Conservation (phyloP, 1,139 yeast species). For the Candida mesenterica region DNA sequence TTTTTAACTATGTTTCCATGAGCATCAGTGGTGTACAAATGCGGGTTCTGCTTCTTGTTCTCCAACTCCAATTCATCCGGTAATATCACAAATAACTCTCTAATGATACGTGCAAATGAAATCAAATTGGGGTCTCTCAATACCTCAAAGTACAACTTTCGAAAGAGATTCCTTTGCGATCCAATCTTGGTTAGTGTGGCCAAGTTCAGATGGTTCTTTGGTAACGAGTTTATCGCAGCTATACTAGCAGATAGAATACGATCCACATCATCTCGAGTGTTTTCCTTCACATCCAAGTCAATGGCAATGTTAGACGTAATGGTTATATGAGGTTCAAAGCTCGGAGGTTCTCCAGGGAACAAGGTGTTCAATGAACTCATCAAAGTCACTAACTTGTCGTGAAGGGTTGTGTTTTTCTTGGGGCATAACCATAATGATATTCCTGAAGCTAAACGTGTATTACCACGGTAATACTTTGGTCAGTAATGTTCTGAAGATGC, state of each 20-base stretch:
- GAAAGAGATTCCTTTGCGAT: slow-evolving; percentile 33
- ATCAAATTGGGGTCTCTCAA: slow-evolving; percentile 55
- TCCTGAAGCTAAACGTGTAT: slow-evolving; percentile 27
- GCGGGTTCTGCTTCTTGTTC: slow-evolving; percentile 38
- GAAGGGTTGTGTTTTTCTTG: slow-evolving; percentile 48
- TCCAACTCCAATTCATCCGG: slow-evolving; percentile 40
- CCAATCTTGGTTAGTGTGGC: slow-evolving; percentile 39
- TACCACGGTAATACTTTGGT: slow-evolving; percentile 3
- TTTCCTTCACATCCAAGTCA: slow-evolving; percentile 31
- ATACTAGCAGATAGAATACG: slow-evolving; percentile 62
- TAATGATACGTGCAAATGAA: slow-evolving; percentile 65
- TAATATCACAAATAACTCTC: slow-evolving; percentile 62
- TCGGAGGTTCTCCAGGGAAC: slow-evolving; percentile 65
- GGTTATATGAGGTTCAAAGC: slow-evolving; percentile 76
- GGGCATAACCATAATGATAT: slow-evolving; percentile 82
- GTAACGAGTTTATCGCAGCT: slow-evolving; percentile 58
- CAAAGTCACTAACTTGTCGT: slow-evolving; percentile 58
- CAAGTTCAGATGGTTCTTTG: slow-evolving; percentile 35
- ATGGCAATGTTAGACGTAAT: slow-evolving; percentile 60
- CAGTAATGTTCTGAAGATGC: slow-evolving; percentile 1
- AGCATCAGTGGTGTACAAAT: slow-evolving; percentile 35
- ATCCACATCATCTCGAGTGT: slow-evolving; percentile 55
- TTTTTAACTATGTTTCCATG: slow-evolving; percentile 34
- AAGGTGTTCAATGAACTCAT: slow-evolving; percentile 66
- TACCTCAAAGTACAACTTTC: slow-evolving; percentile 61